Base-by-base conservation (phyloP, 2,329 filamentous ascomycete genomes). In the Diaporthe velutina region DNA sequence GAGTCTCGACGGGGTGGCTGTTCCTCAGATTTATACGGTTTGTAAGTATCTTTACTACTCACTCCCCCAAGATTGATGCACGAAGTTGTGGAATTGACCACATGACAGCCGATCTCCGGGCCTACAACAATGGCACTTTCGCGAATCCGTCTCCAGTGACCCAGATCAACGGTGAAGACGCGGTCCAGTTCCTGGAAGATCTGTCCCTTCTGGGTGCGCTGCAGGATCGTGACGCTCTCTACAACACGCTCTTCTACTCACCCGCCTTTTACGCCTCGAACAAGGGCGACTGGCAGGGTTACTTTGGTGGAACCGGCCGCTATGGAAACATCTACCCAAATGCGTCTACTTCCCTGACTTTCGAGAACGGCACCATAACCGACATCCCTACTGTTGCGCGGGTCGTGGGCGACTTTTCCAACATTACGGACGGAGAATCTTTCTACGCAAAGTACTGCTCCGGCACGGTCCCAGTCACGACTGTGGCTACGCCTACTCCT, bases 161-260 rank as follows among this genome's bases (percentile, higher is more conserved):
- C 45, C 70, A 79, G 68, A 81, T 83, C 70, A 83, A 83, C 57
- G 81, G 79, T 4, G 61, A 79, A 13, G 80, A 82, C 15, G 80
- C 81, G 19, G 79, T 78, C 45, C 78, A 77, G 13, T 80, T 76
- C 61, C 54, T 82, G 25, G 76, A 76, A 38, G 78, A 81, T 25
- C 82, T 73, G 30, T 82, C 81, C 78, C 78, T 80, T 58, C 78
- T 80, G 75, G 77, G 83, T 72, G 74, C 80, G 77, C 75, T 84
- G 54, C 84, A 85, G 76, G 84, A 86, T 68, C 79, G 79, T 30
- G 84, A 86, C 76, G 82, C 84, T 10, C 83, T 82, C 7, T 86
- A 85, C 70, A 86, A 86, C 76, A 82, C 82, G 7, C 82, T 85
- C 79, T 85, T 86, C 76, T 85, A 80, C 73, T 81, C 79, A 61